Percentiles rank a stretch among this genome's conserved stretches.
Evolutionary conservation across 371 early-diverging fungal genomes (phyloP).

Genomic region (Rhizopus delemar): DNA sequence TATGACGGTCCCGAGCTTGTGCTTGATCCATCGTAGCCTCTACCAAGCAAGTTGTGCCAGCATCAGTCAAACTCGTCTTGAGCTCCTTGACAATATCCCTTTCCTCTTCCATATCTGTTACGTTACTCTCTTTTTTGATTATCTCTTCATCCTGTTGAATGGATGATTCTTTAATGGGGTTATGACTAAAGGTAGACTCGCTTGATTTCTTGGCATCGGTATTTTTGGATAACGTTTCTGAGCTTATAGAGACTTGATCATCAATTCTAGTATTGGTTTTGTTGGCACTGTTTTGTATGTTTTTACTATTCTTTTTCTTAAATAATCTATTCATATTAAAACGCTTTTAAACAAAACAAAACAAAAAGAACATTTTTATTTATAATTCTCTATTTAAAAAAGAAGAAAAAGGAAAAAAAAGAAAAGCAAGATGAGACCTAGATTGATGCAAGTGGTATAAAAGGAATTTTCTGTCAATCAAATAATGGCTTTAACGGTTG

Average conservation of each 20-base stretch:
- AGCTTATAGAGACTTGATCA: not conserved
- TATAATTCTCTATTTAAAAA: not conserved
- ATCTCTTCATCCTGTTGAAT: no score
- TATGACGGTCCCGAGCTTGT: constrained; percentile 46
- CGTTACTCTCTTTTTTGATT: not conserved
- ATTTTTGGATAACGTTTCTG: not conserved
- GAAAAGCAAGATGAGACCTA: not conserved
- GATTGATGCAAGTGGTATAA: not conserved
- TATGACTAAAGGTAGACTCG: not conserved
- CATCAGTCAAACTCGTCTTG: not conserved
- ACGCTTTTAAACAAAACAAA: no score
- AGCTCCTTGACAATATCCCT: not conserved
- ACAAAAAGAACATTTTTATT: no score
- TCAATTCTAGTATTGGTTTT: not conserved
- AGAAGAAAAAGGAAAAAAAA: not conserved
- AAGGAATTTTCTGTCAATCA: no score
- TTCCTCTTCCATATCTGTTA: not conserved
- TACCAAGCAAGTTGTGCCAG: constrained; percentile 30
- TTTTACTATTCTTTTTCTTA: not conserved
- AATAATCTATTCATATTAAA: not conserved
- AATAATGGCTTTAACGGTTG: not conserved
- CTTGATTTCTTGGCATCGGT: not conserved
- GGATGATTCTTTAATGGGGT: not conserved
- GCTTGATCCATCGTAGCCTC: constrained; percentile 45
- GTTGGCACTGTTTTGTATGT: not conserved